phyloP scores from a whole-genome alignment of 2,329 filamentous ascomycete species.

The Paraconiothyrium sp. region DNA sequence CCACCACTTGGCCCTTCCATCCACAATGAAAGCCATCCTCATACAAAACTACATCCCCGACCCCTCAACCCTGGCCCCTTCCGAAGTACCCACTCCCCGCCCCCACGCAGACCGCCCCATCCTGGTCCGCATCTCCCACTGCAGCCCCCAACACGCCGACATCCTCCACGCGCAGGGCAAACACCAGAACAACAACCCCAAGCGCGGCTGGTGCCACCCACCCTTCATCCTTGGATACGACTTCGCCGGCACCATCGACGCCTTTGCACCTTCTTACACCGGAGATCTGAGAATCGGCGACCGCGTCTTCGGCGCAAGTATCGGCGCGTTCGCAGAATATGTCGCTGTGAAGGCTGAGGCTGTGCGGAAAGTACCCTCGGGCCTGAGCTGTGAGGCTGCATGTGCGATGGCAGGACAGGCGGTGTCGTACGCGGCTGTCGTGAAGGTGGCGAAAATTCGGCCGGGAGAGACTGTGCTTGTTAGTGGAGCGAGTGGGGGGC shows the following conservation, averaged over 20 bases:
- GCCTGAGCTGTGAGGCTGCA: conserved; percentile 59
- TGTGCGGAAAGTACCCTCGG: conserved; percentile 57
- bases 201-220: conserved; percentile 46
- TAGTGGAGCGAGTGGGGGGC: conserved; percentile 64
- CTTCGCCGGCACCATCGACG: conserved; percentile 63
- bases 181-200: conserved; percentile 68
- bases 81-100: neutral
- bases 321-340: conserved; percentile 64
- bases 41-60: neutral
- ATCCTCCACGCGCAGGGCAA: conserved; percentile 66
- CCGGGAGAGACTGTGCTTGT: conserved; percentile 63
- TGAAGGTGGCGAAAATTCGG: conserved; percentile 53
- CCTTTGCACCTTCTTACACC: conserved; percentile 47
- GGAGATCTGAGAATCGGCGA: conserved; percentile 56
- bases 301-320: conserved; percentile 62
- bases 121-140: neutral
- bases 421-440: conserved; percentile 63
- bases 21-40: neutral
- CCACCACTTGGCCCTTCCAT: neutral
- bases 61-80: neutral
- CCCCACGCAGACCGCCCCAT: neutral
- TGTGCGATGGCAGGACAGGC: conserved; percentile 65
- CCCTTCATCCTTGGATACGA: conserved; percentile 70
- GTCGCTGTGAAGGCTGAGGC: conserved; percentile 54
- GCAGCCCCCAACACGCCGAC: conserved; percentile 11